A percentile compares a stretch with the other conserved stretches of the same genome.
Conservation (phyloP, 345 rosid species). For the Zanthoxylum bungeanum region DNA sequence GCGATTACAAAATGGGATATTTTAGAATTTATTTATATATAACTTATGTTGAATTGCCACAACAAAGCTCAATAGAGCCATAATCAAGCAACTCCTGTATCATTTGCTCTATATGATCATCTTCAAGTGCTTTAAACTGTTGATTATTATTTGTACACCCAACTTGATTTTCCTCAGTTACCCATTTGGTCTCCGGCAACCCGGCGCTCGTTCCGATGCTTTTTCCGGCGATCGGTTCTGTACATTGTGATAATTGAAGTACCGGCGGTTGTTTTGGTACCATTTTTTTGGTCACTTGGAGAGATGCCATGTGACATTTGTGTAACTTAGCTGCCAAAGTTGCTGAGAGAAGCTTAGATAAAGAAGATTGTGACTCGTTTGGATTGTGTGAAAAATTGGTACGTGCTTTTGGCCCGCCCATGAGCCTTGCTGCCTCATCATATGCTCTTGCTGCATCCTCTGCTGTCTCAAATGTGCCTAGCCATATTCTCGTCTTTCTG, state of each 20-base stretch:
- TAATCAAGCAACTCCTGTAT: slow-evolving; percentile 63
- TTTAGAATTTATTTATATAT: background rate
- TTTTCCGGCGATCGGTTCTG: slow-evolving; percentile 17
- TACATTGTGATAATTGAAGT: slow-evolving; percentile 10
- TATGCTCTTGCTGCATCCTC: slow-evolving; percentile 81
- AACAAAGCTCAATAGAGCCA: slow-evolving; percentile 54
- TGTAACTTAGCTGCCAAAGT: slow-evolving; percentile 63
- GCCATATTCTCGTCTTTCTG: slow-evolving; percentile 84
- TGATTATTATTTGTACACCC: slow-evolving; percentile 3
- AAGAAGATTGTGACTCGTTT: slow-evolving; percentile 41
- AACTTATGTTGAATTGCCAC: slow-evolving; percentile 21
- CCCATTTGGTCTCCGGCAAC: slow-evolving; percentile 35
- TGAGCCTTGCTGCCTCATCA: slow-evolving; percentile 76
- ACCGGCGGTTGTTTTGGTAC: slow-evolving; percentile 22
- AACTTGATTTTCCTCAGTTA: slow-evolving; percentile 16
- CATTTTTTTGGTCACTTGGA: slow-evolving; percentile 38
- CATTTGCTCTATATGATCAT: slow-evolving; percentile 71
- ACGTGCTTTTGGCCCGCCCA: slow-evolving; percentile 63
- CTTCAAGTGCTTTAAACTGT: slow-evolving; percentile 46
- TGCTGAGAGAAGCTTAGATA: slow-evolving; percentile 61
- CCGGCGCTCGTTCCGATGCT: slow-evolving; percentile 2
- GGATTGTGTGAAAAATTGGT: slow-evolving; percentile 65
- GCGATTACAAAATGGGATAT: background rate
- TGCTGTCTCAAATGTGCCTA: slow-evolving; percentile 76
- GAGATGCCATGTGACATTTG: slow-evolving; percentile 58